These are phyloP conservation scores for Kazachstania kunashirensis DNA, from an alignment of 805 yeast species.

Conservation along the genomic window DNA sequence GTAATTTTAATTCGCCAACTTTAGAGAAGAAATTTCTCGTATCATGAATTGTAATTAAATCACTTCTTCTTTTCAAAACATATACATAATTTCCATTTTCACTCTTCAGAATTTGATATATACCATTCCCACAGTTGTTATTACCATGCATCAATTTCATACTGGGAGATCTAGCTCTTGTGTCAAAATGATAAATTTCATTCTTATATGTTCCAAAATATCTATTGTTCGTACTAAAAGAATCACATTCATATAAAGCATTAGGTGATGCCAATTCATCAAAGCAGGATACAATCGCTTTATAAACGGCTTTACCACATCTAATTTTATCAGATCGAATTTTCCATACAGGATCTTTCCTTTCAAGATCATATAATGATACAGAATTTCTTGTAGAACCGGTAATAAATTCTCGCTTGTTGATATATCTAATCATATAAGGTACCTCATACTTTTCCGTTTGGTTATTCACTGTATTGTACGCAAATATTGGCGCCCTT, in stretches of 20 bases:
- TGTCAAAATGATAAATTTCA: constrained; percentile 22
- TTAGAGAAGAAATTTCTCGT: constrained; percentile 14
- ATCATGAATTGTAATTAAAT: constrained; percentile 30
- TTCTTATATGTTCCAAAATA: constrained; percentile 26
- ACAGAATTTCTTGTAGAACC: constrained; percentile 27
- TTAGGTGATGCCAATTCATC: constrained; percentile 8
- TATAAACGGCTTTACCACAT: constrained; percentile 7
- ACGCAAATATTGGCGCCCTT: constrained; percentile 11
- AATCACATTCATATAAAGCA: not conserved
- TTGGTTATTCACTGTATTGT: constrained; percentile 22
- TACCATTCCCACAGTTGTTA: constrained; percentile 22
- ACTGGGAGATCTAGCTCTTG: constrained; percentile 5
- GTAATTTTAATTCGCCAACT: constrained; percentile 15
- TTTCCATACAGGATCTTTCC: constrained; percentile 20
- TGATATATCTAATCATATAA: constrained; percentile 20
- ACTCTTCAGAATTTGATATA: constrained; percentile 30
- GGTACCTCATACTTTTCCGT: constrained; percentile 30
- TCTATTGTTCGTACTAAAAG: not conserved
- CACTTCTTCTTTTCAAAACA: constrained; percentile 25
- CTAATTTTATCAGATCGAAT: constrained; percentile 1
- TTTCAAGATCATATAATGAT: constrained; percentile 25
- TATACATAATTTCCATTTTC: constrained; percentile 31
- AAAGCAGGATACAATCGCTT: constrained; percentile 26
- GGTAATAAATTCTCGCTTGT: constrained; percentile 19
- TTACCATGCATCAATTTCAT: not conserved